Evolutionary conservation across 768 basidiomycete genomes (phyloP).

Genomic region (Leccinellum albellum): DNA sequence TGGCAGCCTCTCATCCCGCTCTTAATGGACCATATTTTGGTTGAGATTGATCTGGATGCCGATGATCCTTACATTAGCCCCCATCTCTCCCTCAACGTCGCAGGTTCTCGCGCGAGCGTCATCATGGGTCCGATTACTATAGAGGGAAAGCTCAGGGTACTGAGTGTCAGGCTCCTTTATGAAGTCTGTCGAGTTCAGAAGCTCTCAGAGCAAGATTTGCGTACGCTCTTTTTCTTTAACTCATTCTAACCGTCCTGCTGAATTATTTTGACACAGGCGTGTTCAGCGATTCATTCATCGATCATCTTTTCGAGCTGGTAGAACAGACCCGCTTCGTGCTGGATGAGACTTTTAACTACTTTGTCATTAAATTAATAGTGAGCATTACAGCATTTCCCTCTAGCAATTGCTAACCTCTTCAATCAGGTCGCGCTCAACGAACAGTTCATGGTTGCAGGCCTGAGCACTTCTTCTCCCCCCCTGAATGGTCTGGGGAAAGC

Average conservation of each 20-base stretch:
- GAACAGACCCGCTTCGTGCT: slow-evolving; percentile 85
- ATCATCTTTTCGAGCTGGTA: slow-evolving; percentile 87
- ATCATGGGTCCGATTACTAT: slow-evolving; percentile 58
- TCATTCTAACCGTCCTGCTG: slow-evolving; percentile 3
- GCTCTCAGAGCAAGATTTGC: slow-evolving; percentile 70
- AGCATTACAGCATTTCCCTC: too few species aligned
- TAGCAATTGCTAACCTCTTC: slow-evolving; percentile 7
- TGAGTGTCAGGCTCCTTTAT: slow-evolving; percentile 76
- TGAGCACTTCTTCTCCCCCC: slow-evolving; percentile 34
- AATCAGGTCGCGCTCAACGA: slow-evolving; percentile 89
- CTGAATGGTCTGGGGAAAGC: slow-evolving; percentile 24
- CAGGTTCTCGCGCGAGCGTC: slow-evolving; percentile 37
- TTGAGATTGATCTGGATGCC: slow-evolving; percentile 76
- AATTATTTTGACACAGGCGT: slow-evolving; percentile 44
- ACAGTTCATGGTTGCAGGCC: slow-evolving; percentile 93
- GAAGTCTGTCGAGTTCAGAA: slow-evolving; percentile 93
- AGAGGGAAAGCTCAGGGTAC: slow-evolving; percentile 73
- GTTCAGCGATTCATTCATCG: slow-evolving; percentile 82
- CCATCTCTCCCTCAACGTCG: slow-evolving; percentile 27
- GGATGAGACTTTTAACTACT: slow-evolving; percentile 93
- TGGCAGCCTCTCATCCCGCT: slow-evolving; percentile 81
- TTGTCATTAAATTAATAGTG: slow-evolving; percentile 91
- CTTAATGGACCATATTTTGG: slow-evolving; percentile 78
- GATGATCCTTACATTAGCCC: slow-evolving; percentile 54
- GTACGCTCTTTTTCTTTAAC: slow-evolving; percentile 41